Evolutionary conservation across 2,329 filamentous ascomycete genomes (phyloP), one percentile per base, ranked within the genome.

Genomic region (Emmonsiellopsis sp.): DNA sequence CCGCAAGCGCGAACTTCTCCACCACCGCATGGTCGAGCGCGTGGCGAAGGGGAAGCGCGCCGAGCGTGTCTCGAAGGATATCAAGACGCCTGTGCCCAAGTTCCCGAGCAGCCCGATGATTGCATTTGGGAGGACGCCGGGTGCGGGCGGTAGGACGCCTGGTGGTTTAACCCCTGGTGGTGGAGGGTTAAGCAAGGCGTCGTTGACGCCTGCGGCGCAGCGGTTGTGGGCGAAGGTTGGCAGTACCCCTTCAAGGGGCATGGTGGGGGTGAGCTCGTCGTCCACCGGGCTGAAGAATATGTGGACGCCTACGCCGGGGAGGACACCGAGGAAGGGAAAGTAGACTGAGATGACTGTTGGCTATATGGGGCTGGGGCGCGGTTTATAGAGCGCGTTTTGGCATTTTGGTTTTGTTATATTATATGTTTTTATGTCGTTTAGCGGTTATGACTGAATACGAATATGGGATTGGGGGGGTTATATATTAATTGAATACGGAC

Each of bases 11-110:
- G 93, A 97, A 71, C 83, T 82, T 37, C 73, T 97, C 32, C 90
- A 94, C 67, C 83, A 92, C 62, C 82, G 84, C 37, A 88, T 96
- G 79, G 90, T 96, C 2, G 91, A 95, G 57, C 82, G 82, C 50
- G 87, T 88, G 21, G 82, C 87, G 10, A 82, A 83, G 62, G 85
- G 79, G 2, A 91, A 90, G 66, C 81, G 85, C 49, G 77, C 78
- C 4, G 77, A 79, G 6, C 79, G 77, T 53, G 73, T 78, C 14
- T 83, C 82, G 27, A 76, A 82, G 57, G 82, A 77, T 3, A 83
- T 79, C 11, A 86, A 77, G 60, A 75, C 68, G 0, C 65, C 66
- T 10, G 61, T 69, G 7, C 69, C 71, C 6, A 68, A 63, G 5
- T 71, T 72, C 48, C 63, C 69, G 1, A 71, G 70, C 54, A 71